Conservation (phyloP, 78 protist genomes). For the Dictyostelium brefeldianum region DNA sequence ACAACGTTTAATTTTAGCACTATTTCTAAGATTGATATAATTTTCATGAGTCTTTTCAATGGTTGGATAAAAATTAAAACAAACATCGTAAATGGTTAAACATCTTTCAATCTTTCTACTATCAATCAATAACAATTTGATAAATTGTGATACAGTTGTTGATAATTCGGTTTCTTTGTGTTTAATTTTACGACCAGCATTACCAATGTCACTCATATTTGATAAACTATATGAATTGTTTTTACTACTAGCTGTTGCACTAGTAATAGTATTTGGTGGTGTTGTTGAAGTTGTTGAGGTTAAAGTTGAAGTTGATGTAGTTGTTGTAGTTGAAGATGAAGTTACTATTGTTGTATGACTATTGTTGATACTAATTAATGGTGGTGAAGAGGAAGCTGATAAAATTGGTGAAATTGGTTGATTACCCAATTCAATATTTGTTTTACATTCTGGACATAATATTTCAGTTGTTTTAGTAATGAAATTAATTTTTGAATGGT, state of each 20-base stretch:
- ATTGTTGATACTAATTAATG: neutral
- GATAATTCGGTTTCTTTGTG: conserved; percentile 3
- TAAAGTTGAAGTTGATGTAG: neutral
- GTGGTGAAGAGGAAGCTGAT: neutral
- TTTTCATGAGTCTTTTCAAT: conserved; percentile 10
- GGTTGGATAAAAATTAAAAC: neutral
- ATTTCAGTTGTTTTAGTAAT: neutral
- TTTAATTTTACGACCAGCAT: neutral
- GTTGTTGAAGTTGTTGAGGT: neutral
- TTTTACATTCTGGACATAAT: neutral
- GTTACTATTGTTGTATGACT: neutral
- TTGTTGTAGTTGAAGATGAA: neutral
- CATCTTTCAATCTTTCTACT: neutral
- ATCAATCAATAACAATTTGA: neutral
- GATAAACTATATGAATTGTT: neutral
- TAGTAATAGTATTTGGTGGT: no score
- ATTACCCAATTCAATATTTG: neutral
- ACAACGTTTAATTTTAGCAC: neutral
- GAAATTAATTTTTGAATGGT: neutral
- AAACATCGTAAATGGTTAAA: conserved; percentile 4
- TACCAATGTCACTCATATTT: neutral
- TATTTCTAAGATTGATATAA: neutral
- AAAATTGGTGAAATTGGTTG: neutral
- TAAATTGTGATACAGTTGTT: neutral
- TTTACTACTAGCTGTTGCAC: neutral